Evolutionary conservation across 345 rosid species (phyloP).

Genomic region (Conringia planisiliqua): DNA sequence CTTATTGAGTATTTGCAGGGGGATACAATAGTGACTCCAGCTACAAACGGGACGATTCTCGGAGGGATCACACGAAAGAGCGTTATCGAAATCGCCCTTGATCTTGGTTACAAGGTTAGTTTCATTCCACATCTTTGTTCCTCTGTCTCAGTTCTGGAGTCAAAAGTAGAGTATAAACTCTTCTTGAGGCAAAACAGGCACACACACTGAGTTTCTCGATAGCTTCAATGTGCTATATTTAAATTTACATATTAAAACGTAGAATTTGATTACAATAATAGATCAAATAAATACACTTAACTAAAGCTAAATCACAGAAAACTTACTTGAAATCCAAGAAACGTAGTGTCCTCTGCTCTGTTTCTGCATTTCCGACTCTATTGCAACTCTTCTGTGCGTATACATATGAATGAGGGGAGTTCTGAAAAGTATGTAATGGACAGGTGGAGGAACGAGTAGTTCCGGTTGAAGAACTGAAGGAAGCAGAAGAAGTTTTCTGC

Average conservation of each 20-base stretch:
- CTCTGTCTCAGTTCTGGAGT: neutral
- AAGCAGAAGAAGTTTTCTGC: constrained; percentile 77
- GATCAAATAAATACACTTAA: neutral
- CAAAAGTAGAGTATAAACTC: neutral
- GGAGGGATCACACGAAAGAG: constrained; percentile 74
- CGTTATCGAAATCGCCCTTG: constrained; percentile 63
- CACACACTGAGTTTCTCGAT: neutral
- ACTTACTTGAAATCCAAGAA: neutral
- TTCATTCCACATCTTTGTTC: neutral
- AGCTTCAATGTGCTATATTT: neutral
- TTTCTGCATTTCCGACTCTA: neutral
- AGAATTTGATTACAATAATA: neutral
- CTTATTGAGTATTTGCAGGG: constrained; percentile 39
- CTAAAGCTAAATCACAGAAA: neutral
- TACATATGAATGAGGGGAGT: neutral
- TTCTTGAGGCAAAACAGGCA: neutral
- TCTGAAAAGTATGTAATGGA: neutral
- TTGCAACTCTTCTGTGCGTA: neutral
- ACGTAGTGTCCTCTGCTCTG: neutral
- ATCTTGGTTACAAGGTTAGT: constrained; percentile 64
- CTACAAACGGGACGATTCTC: constrained; percentile 70
- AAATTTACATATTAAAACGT: neutral
- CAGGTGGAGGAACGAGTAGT: constrained; percentile 68
- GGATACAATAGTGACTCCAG: constrained; percentile 66
- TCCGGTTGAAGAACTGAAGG: constrained; percentile 50